These are phyloP conservation scores for Schizophyllum amplum DNA, from an alignment of 1,284 basidiomycete species.

Conservation along the genomic window DNA sequence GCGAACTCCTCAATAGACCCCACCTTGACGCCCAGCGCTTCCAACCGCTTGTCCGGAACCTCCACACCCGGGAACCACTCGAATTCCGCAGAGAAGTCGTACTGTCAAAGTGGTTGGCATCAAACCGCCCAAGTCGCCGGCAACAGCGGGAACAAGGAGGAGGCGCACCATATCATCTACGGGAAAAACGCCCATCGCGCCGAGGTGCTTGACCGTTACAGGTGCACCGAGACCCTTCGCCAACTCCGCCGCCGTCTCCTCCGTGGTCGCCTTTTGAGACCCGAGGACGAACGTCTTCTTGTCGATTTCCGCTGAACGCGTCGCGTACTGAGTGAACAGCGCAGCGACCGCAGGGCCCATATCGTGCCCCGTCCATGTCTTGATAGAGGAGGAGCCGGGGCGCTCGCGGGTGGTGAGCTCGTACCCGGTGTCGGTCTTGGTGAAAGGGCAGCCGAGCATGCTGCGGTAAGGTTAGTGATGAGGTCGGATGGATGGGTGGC, in stretches of 20 bases:
- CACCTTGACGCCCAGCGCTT: slow-evolving; percentile 21
- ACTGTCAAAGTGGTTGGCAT: slow-evolving; percentile 10
- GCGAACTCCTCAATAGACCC: slow-evolving; percentile 17
- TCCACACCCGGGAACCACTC: slow-evolving; percentile 16
- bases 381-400: slow-evolving; percentile 11
- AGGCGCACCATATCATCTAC: slow-evolving; percentile 22
- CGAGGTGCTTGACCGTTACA: slow-evolving; percentile 16
- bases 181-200: slow-evolving; percentile 15
- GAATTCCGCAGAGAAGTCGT: slow-evolving; percentile 15
- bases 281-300: slow-evolving; percentile 5
- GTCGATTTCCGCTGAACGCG: background rate
- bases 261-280: background rate
- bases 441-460: slow-evolving; percentile 8
- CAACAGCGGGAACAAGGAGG: background rate
- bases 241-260: slow-evolving; percentile 2
- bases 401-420: slow-evolving; percentile 13
- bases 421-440: slow-evolving; percentile 16
- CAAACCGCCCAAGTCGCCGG: slow-evolving; percentile 4
- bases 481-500: too few relatives aligned
- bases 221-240: slow-evolving; percentile 15
- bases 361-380: slow-evolving; percentile 20
- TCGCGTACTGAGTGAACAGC: slow-evolving; percentile 18
- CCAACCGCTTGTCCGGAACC: slow-evolving; percentile 21
- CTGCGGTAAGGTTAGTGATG: background rate
- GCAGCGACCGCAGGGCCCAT: slow-evolving; percentile 19